phyloP scores from a whole-genome alignment of 257 asterid genomes.

The Leonotis leonurus region DNA sequence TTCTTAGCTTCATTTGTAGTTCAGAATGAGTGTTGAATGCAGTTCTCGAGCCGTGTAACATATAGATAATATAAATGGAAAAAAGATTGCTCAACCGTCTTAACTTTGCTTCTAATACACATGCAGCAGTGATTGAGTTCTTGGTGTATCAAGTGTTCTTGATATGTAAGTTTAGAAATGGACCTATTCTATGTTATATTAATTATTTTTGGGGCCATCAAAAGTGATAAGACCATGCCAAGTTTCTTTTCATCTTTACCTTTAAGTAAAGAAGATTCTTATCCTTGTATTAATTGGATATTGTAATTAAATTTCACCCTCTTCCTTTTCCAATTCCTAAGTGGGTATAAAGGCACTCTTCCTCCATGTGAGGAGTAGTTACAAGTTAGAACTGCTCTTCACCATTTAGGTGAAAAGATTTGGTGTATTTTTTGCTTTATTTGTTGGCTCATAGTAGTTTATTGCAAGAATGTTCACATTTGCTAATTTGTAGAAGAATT shows the following conservation, averaged over 20 bases:
- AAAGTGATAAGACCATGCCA: conserved; percentile 20
- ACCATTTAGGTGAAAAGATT: conserved; percentile 16
- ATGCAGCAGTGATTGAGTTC: conserved; percentile 1
- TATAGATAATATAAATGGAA: conserved; percentile 14
- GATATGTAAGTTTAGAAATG: neutral
- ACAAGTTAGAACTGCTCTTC: conserved; percentile 16
- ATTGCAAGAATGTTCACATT: too few relatives aligned
- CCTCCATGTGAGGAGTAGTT: conserved; percentile 43
- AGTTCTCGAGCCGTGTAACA: too few relatives aligned
- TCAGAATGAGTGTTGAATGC: conserved; percentile 12
- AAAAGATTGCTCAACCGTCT: conserved; percentile 42
- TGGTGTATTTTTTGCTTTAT: conserved; percentile 15
- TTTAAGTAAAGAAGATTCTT: conserved; percentile 44
- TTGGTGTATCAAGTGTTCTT: conserved; percentile 14
- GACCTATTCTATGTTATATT: conserved; percentile 4
- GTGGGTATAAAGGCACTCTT: neutral
- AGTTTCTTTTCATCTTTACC: conserved; percentile 32
- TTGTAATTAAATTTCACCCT: conserved; percentile 7
- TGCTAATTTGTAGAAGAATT: too few relatives aligned
- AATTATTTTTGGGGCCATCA: conserved; percentile 25
- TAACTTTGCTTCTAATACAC: neutral
- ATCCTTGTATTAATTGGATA: conserved; percentile 22
- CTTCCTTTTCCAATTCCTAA: conserved; percentile 18
- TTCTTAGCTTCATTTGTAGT: conserved; percentile 9
- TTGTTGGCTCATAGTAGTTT: too few relatives aligned